Evolutionary conservation across 116 monocot genomes (phyloP).

Genomic region (Cymodocea nodosa): DNA sequence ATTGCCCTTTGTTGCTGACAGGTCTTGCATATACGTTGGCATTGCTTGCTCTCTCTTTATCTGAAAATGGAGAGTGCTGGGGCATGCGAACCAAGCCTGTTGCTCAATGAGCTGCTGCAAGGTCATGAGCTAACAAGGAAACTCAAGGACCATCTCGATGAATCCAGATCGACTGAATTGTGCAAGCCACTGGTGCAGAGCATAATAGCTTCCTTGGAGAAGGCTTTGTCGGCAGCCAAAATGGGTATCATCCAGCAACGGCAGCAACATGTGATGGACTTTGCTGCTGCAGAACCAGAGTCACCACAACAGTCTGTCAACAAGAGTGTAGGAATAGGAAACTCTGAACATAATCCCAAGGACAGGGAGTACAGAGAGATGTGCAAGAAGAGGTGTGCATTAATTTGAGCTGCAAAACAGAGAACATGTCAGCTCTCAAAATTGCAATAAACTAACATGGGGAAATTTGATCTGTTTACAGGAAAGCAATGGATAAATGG

Average conservation of each 20-base stretch:
- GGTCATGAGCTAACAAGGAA: conserved; percentile 26
- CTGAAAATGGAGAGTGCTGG: conserved; percentile 12
- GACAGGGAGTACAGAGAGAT: conserved; percentile 21
- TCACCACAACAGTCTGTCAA: conserved; percentile 26
- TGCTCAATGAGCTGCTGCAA: conserved; percentile 17
- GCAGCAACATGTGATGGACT: not conserved
- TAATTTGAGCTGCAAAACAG: not conserved
- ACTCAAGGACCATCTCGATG: conserved; percentile 18
- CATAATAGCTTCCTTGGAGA: conserved; percentile 12
- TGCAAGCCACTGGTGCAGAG: conserved; percentile 12
- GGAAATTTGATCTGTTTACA: conserved; percentile 11
- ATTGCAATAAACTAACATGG: not conserved
- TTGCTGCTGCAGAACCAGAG: conserved; percentile 1
- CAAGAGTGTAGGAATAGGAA: conserved; percentile 22
- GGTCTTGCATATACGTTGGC: too few relatives aligned
- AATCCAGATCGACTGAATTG: not conserved
- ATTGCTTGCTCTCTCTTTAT: too few relatives aligned
- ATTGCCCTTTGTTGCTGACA: too few relatives aligned
- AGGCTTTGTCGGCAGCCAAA: conserved; percentile 16
- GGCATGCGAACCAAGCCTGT: not conserved
- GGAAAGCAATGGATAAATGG: conserved; percentile 48
- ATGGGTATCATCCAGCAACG: not conserved
- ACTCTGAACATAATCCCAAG: conserved; percentile 4
- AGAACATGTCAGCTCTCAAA: not conserved
- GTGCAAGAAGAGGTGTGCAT: conserved; percentile 48